A percentile compares a stretch with the other conserved stretches of the same genome.
Evolutionary conservation across 345 rosid species (phyloP).

Genomic region (Citrus unshiu): DNA sequence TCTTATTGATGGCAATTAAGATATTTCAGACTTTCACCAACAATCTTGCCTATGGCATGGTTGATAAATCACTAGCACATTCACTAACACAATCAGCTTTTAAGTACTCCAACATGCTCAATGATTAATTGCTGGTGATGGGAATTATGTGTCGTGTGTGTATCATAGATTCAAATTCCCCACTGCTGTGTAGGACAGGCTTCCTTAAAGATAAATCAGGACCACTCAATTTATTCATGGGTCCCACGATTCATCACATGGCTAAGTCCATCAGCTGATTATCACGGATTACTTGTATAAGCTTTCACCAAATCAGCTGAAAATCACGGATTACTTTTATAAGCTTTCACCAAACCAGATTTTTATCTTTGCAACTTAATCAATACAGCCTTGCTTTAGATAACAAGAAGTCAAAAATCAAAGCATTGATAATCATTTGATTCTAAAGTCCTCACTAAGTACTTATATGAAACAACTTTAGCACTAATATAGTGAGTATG

Average conservation of each 20-base stretch:
- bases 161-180: not conserved
- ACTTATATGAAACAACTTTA: not conserved
- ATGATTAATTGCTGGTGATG: not conserved
- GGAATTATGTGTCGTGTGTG: not conserved
- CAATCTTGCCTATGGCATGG: not conserved
- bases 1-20: constrained; percentile 22
- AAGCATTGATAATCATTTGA: constrained; percentile 18
- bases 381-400: constrained; percentile 38
- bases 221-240: not conserved
- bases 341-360: constrained; percentile 20
- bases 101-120: not conserved
- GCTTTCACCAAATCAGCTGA: constrained; percentile 12
- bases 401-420: constrained; percentile 35
- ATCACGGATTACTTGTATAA: not conserved
- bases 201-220: not conserved
- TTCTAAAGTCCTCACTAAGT: constrained; percentile 18
- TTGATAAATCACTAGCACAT: not conserved
- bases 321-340: not conserved
- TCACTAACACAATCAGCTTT: not conserved
- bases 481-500: not conserved
- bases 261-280: not conserved
- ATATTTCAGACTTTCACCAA: not conserved
- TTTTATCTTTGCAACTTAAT: constrained; percentile 50
- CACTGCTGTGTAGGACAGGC: not conserved
- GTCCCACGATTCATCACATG: constrained; percentile 6